phyloP scores from a whole-genome alignment of 306 rosid species.

The Vicia sativa region DNA sequence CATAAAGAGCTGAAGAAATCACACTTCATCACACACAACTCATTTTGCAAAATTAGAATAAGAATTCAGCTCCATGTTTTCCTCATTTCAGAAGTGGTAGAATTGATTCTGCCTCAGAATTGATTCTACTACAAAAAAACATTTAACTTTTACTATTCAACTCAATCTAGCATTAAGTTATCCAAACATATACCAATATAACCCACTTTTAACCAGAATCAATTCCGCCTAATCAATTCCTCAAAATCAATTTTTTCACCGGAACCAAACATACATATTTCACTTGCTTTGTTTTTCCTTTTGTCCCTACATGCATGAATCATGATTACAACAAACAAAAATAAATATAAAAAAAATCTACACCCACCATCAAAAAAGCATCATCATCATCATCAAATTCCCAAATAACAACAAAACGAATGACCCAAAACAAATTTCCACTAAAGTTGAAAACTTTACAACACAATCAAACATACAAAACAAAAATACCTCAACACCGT shows the following conservation, averaged over 20 bases:
- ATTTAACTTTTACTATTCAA: no score
- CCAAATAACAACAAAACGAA: background rate
- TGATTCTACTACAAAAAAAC: no score
- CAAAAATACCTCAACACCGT: conserved; percentile 81
- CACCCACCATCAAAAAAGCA: conserved; percentile 9
- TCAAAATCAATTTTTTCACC: no score
- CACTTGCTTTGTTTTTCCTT: background rate
- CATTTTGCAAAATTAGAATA: conserved; percentile 14
- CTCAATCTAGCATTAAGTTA: no score
- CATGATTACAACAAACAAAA: background rate
- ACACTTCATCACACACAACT: background rate
- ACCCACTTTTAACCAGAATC: no score
- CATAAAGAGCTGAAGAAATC: conserved; percentile 21
- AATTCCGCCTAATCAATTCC: no score
- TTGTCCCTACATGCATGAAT: background rate
- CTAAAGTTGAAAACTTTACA: background rate
- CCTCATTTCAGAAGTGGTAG: conserved; percentile 14
- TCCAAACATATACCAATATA: background rate
- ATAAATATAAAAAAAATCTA: background rate
- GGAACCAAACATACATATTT: background rate
- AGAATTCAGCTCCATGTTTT: background rate
- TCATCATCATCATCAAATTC: background rate
- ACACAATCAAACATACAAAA: no score
- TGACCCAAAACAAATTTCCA: background rate
- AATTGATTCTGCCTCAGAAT: no score